Percentiles rank a stretch among this genome's conserved stretches.
Evolutionary conservation across 1,139 yeast species (phyloP).

Genomic region (Kluyveromyces sp.): DNA sequence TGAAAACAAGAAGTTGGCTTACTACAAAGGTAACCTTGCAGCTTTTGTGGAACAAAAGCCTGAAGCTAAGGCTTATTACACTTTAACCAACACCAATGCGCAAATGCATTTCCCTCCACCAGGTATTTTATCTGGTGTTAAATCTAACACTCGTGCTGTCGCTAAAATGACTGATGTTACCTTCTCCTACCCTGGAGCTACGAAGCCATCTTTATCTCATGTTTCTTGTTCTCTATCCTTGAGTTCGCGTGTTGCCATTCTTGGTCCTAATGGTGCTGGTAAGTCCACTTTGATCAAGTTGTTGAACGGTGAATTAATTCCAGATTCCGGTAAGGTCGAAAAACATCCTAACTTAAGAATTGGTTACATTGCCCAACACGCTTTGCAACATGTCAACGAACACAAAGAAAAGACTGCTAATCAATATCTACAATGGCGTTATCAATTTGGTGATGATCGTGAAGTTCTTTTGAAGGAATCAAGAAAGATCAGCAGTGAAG

Average conservation of each 20-base stretch:
- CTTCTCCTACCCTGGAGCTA: constrained; percentile 83
- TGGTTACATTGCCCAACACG: constrained; percentile 98
- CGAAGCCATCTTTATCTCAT: constrained; percentile 69
- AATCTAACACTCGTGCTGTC: constrained; percentile 90
- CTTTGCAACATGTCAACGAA: constrained; percentile 92
- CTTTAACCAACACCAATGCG: constrained; percentile 87
- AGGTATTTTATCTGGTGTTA: constrained; percentile 92
- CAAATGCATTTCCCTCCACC: constrained; percentile 99
- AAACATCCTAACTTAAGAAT: constrained; percentile 97
- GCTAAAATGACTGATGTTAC: constrained; percentile 85
- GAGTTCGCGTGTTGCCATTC: constrained; percentile 90
- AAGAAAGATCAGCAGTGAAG: constrained; percentile 67
- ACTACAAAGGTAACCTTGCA: constrained; percentile 92
- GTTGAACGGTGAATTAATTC: constrained; percentile 84
- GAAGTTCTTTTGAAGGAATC: constrained; percentile 92
- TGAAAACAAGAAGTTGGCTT: constrained; percentile 88
- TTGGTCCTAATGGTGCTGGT: constrained; percentile 99
- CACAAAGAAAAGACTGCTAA: constrained; percentile 97
- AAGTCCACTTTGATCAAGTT: constrained; percentile 91
- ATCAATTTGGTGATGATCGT: constrained; percentile 95
- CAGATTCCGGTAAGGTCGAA: constrained; percentile 83
- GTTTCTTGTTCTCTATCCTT: constrained; percentile 85
- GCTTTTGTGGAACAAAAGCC: constrained; percentile 89
- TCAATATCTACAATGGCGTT: constrained; percentile 97
- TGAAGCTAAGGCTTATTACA: constrained; percentile 92